Conservation (phyloP, 768 basidiomycete species). For the Calocybe gangraenosa region DNA sequence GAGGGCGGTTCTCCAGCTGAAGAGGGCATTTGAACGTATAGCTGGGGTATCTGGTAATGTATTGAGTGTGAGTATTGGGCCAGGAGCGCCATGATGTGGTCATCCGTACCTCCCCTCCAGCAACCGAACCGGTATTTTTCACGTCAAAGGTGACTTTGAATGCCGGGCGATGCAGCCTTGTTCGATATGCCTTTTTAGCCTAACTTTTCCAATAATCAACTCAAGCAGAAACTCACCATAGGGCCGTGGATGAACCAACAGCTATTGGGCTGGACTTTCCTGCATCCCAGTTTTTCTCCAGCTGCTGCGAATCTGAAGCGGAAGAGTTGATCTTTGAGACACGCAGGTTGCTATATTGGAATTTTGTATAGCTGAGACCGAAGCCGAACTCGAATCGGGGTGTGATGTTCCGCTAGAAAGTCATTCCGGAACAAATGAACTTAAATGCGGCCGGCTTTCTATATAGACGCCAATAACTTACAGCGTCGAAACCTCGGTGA, state of each 20-base stretch:
- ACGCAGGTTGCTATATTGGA: constrained; percentile 61
- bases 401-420: constrained; percentile 54
- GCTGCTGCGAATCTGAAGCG: constrained; percentile 30
- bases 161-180: constrained; percentile 66
- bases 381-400: constrained; percentile 90
- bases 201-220: constrained; percentile 4
- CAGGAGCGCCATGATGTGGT: not conserved
- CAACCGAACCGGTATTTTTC: constrained; percentile 46
- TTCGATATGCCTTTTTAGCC: not conserved
- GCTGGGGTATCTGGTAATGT: constrained; percentile 44
- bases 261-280: constrained; percentile 52
- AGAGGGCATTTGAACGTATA: constrained; percentile 51
- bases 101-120: constrained; percentile 51
- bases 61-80: not conserved
- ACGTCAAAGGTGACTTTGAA: constrained; percentile 52
- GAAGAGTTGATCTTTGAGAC: constrained; percentile 38
- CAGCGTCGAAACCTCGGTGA: constrained; percentile 67
- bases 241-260: constrained; percentile 55
- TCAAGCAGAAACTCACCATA: constrained; percentile 38
- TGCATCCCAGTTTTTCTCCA: constrained; percentile 49
- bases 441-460: too few species aligned
- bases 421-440: constrained; percentile 11
- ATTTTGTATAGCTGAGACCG: constrained; percentile 82
- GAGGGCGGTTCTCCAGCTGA: constrained; percentile 52
- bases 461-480: too few species aligned